Evolutionary conservation across 495 filamentous ascomycete species (phyloP), one percentile per base, ranked within the genome.

Genomic region (Neurospora sublineolata): DNA sequence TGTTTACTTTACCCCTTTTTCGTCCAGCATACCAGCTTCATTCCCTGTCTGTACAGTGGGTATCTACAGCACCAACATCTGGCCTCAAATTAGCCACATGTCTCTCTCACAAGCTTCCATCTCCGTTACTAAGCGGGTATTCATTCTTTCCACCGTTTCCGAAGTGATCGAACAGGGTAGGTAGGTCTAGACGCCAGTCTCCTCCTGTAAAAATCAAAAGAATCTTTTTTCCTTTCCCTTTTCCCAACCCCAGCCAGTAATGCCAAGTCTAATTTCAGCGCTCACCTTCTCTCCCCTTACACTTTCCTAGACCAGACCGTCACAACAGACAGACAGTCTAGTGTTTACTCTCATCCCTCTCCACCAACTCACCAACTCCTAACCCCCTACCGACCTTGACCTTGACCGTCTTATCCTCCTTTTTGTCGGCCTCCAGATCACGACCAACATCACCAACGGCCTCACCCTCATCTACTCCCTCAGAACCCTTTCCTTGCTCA

Each of bases 301-400:
- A 1, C 16, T 37, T 70, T 67, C 67, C 67, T 52, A 67, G 67
- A 27, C 39, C 18, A 23, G 42, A 46, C 18, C 14, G 8, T 14
- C 16, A 5, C 38, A 39, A 71, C 27, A 27, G 27, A 27, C 27
- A 58, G 60, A 40, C 73, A 78, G 77, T 72, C 52, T 64, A 70
- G 42, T 84, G 78, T 75, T 82, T 85, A 76, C 82, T 87, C 79
- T 91, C 92, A 80, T 90, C 92, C 81, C 87, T 88, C 87, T 96
- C 93, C 37, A 94, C 91, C 79, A 97, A 80, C 75, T 95, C 93
- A 9, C 91, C 90, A 4, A 97, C 94, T 9, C 94, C 94, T 27
- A 97, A 77, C 4, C 82, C 87, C 73, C 93, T 83, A 27, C 94
- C 94, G 37, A 96, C 87, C 85, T 93, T 95, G 68, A 96, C 92